Evolutionary conservation across 148 eudicot species (phyloP), one percentile per base, ranked within the genome.

Genomic region (Chenopodium formosanum): DNA sequence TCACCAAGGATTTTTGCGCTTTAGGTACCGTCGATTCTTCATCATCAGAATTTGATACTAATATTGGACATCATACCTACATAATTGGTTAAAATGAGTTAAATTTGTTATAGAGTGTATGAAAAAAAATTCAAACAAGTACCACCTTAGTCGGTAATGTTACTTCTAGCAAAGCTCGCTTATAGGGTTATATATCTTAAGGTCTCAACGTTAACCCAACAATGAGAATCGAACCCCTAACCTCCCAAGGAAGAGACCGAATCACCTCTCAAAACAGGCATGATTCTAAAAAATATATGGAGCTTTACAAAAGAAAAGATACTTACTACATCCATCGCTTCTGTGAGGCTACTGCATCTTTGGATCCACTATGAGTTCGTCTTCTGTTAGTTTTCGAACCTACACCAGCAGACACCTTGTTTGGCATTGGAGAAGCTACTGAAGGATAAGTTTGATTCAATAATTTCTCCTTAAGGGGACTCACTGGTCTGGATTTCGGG

Each of bases 391-490:
- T 84, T 81, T 78, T 83, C 9, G 75, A 12, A 70, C 86, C 80
- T 52, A 77, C 86, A 83, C 83, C 68, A 64, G 84, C 75, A 40
- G 85, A 73, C 48, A 76, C 37, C 68, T 81, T 86, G 50, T 47
- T 82, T 62, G 84, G n/a, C 86, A 81, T 89, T 9, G 77, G 85
- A 29, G 86, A 65, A 4, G 88, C 32, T 13, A 60, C 80, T 47
- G 73, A 9, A 70, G 75, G 66, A 10, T 80, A 81, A 70, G 79
- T 88, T 75, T 83, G 91, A 80, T 92, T 92, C 81, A 88, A 68
- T 17, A 93, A 90, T 78, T 82, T 93, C 86, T 91, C 94, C 86
- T 86, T 90, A 9, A 91, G 84, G 81, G 94, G 95, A 78, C 84
- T 89, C 65, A 65, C 85, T 29, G 88, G 80, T 74, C 82, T 65